These are phyloP conservation scores for Paspalum notatum DNA, from an alignment of 176 grass and related monocot species.

Conservation along the genomic window DNA sequence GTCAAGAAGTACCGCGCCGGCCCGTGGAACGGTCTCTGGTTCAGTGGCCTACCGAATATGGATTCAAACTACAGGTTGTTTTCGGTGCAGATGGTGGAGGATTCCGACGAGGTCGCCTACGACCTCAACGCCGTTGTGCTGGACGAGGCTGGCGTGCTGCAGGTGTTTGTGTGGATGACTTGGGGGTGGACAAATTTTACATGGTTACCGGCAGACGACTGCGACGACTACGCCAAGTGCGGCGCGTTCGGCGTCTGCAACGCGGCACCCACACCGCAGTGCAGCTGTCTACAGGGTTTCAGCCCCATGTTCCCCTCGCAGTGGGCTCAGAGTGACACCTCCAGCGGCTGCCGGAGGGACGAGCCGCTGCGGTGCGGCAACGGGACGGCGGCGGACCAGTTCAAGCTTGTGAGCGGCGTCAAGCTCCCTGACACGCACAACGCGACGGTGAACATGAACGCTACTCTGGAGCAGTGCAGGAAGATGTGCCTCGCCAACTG, in stretches of 20 bases:
- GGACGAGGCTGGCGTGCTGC: conserved; percentile 9
- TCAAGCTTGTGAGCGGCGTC: conserved; percentile 14
- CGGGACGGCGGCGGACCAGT: conserved; percentile 12
- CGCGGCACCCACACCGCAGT: conserved; percentile 14
- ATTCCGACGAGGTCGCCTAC: conserved; percentile 21
- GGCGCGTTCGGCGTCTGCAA: conserved; percentile 42
- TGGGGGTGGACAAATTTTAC: background rate
- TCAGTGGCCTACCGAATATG: conserved; percentile 39
- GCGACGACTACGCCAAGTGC: conserved; percentile 36
- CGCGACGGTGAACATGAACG: background rate
- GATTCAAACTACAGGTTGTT: background rate
- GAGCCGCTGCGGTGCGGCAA: conserved; percentile 13
- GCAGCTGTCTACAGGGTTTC: conserved; percentile 43
- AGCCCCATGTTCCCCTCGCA: conserved; percentile 15
- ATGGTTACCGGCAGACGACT: background rate
- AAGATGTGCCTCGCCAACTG: conserved; percentile 49
- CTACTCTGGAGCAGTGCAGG: conserved; percentile 24
- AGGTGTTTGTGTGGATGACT: background rate
- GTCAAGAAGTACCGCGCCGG: conserved; percentile 14
- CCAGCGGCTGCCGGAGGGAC: conserved; percentile 43
- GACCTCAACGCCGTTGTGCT: conserved; percentile 8
- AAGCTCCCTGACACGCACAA: conserved; percentile 49
- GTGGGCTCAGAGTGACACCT: conserved; percentile 33
- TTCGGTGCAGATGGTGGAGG: background rate
- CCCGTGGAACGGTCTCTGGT: conserved; percentile 14